These are phyloP conservation scores for Cercospora zeina DNA, from an alignment of 2,329 filamentous ascomycete genomes.

Conservation along the genomic window DNA sequence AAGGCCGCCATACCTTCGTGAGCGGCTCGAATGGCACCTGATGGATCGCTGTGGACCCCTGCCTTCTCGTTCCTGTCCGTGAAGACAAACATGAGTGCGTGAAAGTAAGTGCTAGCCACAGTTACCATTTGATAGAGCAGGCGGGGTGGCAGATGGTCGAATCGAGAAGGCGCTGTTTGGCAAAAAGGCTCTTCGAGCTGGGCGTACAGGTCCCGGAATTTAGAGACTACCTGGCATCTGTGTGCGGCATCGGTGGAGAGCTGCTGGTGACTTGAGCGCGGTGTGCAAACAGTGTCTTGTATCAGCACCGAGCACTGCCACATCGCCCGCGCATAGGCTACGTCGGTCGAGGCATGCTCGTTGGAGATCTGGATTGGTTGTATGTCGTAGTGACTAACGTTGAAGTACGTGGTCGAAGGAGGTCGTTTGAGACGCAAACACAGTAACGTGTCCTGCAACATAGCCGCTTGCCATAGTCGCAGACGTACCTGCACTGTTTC, in stretches of 20 bases:
- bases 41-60: conserved; percentile 1
- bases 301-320: conserved; percentile 14
- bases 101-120: conserved; percentile 11
- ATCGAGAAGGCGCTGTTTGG: neutral
- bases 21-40: conserved; percentile 7
- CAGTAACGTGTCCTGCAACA: conserved; percentile 77
- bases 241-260: neutral
- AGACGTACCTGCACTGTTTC: conserved; percentile 71
- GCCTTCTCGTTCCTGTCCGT: conserved; percentile 13
- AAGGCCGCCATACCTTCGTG: neutral
- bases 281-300: conserved; percentile 15
- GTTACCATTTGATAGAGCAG: conserved; percentile 11
- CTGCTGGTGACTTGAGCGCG: neutral
- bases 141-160: neutral
- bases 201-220: neutral
- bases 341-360: neutral
- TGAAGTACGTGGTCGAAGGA: conserved; percentile 3
- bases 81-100: conserved; percentile 16
- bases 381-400: conserved; percentile 3
- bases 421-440: conserved; percentile 66
- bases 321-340: conserved; percentile 7
- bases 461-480: conserved; percentile 77
- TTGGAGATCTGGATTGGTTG: neutral
- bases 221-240: neutral
- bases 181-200: neutral